Evolutionary conservation across 371 early-diverging fungal species (phyloP), one percentile per base, ranked within the genome.

Genomic region (Lichtheimia ramosa): DNA sequence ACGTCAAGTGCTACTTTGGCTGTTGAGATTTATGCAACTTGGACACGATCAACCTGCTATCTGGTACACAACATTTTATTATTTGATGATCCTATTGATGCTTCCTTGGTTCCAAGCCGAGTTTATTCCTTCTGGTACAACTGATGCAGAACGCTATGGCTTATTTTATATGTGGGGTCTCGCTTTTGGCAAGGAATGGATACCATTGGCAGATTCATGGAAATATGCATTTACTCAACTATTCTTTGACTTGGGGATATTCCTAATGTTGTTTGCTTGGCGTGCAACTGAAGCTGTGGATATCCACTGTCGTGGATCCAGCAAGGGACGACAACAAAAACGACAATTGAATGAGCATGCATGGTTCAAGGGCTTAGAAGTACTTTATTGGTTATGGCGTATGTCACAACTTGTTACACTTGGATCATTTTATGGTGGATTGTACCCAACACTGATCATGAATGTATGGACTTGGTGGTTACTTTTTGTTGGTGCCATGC

Each of bases 151-250:
- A 18, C 74, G 80, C 1, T 74, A 73, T 43, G 84, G 84, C 3
- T 71, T 63, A 12, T 84, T 88, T 55, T 85, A 84, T 62, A 60
- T 86, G 16, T 85, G 80, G 65, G 88, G 89, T 1, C 75, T 91
- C 25, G 54, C 53, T 24, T 61, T 71, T 64, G 68, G 59, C 1
- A 75, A 79, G 1, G 64, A 63, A 14, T 94, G 92, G 92, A 72
- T 87, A 0, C 93, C 94, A 0, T 71, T 91, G 58, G 75, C 84
- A 16, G 94, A 94, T 64, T 90, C 94, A 0, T 94, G 91, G 91
- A 73, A 87, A 56, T 81, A 71, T 71, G 75, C 79, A 0, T 63
- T 77, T 4, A 73, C 70, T 55, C 69, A 76, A 7, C 50, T 83
- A 3, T 42, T 64, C 5, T 66, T 77, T 10, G 81, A 79, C 24